Percentiles rank a stretch among this genome's conserved stretches.
Evolutionary conservation across 2,329 filamentous ascomycete species (phyloP).

Genomic region (Penicillium sp.): DNA sequence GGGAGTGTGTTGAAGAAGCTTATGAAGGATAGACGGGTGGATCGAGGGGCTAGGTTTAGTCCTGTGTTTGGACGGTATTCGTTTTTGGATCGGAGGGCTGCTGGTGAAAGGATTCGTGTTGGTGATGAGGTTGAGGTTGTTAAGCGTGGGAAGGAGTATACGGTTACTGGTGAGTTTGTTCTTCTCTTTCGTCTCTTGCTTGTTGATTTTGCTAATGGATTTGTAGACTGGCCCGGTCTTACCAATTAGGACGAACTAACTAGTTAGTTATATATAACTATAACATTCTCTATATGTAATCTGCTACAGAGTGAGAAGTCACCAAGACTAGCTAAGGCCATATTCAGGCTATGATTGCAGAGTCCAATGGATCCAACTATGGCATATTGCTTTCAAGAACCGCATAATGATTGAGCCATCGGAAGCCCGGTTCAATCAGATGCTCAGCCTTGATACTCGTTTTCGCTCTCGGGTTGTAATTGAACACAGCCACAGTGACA

Average conservation of each 20-base stretch:
- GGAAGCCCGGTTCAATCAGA: no score
- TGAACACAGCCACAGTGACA: conserved; percentile 16
- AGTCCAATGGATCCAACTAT: no score
- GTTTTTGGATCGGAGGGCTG: conserved; percentile 49
- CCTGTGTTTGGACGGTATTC: conserved; percentile 71
- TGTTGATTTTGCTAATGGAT: conserved; percentile 8
- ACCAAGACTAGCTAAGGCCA: no score
- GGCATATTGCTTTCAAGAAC: no score
- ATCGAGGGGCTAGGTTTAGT: conserved; percentile 61
- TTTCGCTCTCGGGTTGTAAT: no score
- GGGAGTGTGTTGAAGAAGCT: conserved; percentile 65
- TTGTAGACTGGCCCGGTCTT: conserved; percentile 36
- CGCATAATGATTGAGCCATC: no score
- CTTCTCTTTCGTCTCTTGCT: not conserved
- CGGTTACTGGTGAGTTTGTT: conserved; percentile 50
- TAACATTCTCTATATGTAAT: not conserved
- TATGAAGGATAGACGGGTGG: conserved; percentile 65
- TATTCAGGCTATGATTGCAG: no score
- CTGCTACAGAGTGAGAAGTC: no score
- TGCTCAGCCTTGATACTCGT: no score
- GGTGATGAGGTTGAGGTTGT: conserved; percentile 56
- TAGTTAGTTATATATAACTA: no score
- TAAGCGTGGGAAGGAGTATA: conserved; percentile 49
- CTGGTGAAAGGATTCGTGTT: conserved; percentile 45
- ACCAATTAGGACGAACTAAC: conserved; percentile 21